phyloP scores from a whole-genome alignment of 805 yeast species.

The Candida loeiensis region DNA sequence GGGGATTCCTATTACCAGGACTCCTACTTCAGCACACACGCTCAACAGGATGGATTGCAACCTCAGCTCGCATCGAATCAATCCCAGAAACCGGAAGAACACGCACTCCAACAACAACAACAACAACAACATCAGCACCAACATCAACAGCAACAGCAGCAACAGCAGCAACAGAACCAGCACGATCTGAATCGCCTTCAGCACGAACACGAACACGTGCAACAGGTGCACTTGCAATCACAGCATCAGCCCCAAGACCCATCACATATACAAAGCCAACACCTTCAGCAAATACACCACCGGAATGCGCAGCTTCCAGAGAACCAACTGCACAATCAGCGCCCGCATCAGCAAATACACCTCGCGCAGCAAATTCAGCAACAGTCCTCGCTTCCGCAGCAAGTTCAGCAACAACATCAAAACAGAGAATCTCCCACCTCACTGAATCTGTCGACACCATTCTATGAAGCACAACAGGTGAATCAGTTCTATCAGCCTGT shows the following conservation, averaged over 20 bases:
- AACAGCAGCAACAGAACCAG: slow-evolving; percentile 1
- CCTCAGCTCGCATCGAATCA: background rate
- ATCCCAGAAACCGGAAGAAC: background rate
- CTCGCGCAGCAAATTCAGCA: background rate
- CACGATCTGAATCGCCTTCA: background rate
- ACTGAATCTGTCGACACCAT: slow-evolving; percentile 20
- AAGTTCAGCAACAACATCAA: background rate
- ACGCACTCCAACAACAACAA: background rate
- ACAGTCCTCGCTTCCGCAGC: background rate
- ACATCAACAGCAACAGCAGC: slow-evolving; percentile 1
- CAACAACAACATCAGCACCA: background rate
- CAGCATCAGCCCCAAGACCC: background rate
- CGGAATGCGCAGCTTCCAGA: background rate
- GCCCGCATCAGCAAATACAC: background rate
- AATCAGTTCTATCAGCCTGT: slow-evolving; percentile 11
- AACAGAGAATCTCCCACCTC: slow-evolving; percentile 9
- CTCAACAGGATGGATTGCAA: slow-evolving; percentile 4
- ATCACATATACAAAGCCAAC: background rate
- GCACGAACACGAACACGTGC: slow-evolving; percentile 10
- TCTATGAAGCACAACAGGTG: slow-evolving; percentile 21
- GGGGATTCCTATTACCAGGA: slow-evolving; percentile 12
- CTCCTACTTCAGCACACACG: slow-evolving; percentile 7
- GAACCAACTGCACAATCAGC: background rate
- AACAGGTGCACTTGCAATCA: background rate
- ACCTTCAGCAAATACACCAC: slow-evolving; percentile 4